A percentile compares a stretch with the other conserved stretches of the same genome.
phyloP scores from a whole-genome alignment of 495 filamentous ascomycete species.

The Penicillium dipodomyicola region DNA sequence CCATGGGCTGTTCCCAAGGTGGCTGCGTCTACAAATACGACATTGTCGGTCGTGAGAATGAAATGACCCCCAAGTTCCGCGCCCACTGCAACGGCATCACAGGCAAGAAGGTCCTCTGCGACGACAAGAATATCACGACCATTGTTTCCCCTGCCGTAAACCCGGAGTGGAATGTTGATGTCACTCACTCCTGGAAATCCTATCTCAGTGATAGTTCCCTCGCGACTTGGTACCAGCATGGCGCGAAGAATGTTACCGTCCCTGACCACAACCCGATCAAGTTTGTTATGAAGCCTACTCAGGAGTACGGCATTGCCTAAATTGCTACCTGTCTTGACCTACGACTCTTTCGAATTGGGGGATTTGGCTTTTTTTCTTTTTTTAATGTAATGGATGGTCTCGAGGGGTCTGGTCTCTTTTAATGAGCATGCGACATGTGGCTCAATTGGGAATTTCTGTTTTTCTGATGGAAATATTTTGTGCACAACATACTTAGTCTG shows the following conservation, averaged over 20 bases:
- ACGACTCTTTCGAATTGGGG: background rate
- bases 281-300: slow-evolving; percentile 27
- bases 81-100: slow-evolving; percentile 40
- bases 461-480: background rate
- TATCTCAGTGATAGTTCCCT: slow-evolving; percentile 19
- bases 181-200: slow-evolving; percentile 33
- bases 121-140: slow-evolving; percentile 29
- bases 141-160: slow-evolving; percentile 23
- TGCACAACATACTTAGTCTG: background rate
- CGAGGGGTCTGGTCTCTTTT: background rate
- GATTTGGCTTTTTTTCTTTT: background rate
- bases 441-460: background rate
- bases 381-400: background rate
- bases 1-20: slow-evolving; percentile 34
- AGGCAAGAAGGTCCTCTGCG: slow-evolving; percentile 26
- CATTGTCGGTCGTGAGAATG: slow-evolving; percentile 27
- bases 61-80: slow-evolving; percentile 41
- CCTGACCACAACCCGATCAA: slow-evolving; percentile 6
- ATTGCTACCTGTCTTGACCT: background rate
- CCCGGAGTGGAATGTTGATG: slow-evolving; percentile 36
- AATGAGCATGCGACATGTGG: background rate
- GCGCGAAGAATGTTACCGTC: slow-evolving; percentile 11
- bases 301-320: slow-evolving; percentile 32
- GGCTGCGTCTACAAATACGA: slow-evolving; percentile 40
- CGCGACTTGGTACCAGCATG: slow-evolving; percentile 14